Conservation (phyloP, 257 asterid species). For the Solanum piurae region DNA sequence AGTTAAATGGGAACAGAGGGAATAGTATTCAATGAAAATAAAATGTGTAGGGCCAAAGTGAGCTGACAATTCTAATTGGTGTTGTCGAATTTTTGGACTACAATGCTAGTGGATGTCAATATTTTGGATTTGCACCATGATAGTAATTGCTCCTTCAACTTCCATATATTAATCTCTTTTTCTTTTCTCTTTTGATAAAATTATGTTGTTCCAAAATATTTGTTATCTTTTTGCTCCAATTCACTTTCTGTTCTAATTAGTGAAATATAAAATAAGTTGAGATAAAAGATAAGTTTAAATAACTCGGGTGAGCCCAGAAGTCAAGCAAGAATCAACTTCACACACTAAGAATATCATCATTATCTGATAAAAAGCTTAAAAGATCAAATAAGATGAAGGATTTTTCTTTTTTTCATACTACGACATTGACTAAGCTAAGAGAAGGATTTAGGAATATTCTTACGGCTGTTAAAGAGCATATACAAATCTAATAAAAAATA, state of each 20-base stretch:
- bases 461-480: not conserved
- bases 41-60: not conserved
- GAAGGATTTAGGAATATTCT: no score
- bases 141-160: not conserved
- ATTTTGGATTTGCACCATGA: not conserved
- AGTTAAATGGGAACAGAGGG: not conserved
- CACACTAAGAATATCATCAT: no score
- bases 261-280: not conserved
- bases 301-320: no score
- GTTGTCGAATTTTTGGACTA: not conserved
- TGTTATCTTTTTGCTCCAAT: not conserved
- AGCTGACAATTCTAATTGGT: not conserved
- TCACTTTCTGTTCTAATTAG: not conserved
- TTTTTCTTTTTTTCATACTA: no score
- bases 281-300: no score
- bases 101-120: not conserved
- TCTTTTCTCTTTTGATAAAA: not conserved
- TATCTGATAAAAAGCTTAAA: no score
- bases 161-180: not conserved
- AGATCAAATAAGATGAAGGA: no score
- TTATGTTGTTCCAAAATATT: not conserved
- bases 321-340: no score
- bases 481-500: not conserved
- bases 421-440: no score
- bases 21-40: not conserved